Evolutionary conservation across 805 yeast genomes (phyloP), one percentile per base, ranked within the genome.

Genomic region (Groenewaldozyma salmanticensis): DNA sequence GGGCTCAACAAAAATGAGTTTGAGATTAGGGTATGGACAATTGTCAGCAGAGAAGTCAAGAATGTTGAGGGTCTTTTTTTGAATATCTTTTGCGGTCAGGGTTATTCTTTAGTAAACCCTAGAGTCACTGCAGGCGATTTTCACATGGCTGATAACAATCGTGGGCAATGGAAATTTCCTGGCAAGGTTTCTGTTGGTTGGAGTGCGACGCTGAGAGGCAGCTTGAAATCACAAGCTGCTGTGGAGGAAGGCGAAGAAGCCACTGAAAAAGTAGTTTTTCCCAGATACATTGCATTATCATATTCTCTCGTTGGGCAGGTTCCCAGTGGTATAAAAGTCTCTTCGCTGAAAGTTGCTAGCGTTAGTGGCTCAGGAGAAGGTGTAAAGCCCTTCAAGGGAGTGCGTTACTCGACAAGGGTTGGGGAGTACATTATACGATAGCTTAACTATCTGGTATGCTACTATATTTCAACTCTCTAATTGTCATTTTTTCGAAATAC

Each of bases 341-440:
- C 74, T 9, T 68, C 79, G 21, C 61, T 87, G 46, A 72, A 75
- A 52, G 71, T 85, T 15, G 51, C 67, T 5, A 68, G 74, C 46
- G 66, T 70, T n/a, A 66, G 65, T 48, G 87, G 90, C 0, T 51
- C 76, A 42, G 72, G 73, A 4, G 76, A 75, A 2, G 65, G 66
- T 3, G 79, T 75, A 7, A 80, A 78, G 53, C 95, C 95, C 0
- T 88, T 76, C 66, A 88, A 87, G 58, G 97, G 97, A 1, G 96
- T 88, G 17, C 82, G 87, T 55, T 88, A 88, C 55, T 64, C 73
- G 7, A 77, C 95, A 4, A 62, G 63, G 41, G 70, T 82, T 0
- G 82, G 80, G 1, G 78, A 79, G 41, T 74, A 66, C 51, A 62
- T 75, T 2, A 64, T 77, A 17, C 59, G 78, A 29, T 16, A 36